Conservation (phyloP, 257 asterid species). For the Gynochthodes officinalis region DNA sequence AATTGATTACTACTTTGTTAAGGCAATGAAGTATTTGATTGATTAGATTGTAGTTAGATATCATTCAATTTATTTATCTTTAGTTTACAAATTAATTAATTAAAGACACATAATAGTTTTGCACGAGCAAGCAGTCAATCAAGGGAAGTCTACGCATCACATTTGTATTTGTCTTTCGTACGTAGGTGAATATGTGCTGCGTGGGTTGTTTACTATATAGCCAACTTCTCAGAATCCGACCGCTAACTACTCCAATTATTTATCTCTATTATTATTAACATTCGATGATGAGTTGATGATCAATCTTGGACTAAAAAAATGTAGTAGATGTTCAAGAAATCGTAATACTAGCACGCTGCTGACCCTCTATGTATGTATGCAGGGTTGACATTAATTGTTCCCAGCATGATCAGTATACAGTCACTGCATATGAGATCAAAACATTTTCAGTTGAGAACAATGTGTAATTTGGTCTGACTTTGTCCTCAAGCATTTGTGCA, state of each 20-base stretch:
- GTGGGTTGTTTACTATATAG: background rate
- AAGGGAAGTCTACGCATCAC: too few species aligned
- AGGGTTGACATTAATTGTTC: too few species aligned
- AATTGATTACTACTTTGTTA: background rate
- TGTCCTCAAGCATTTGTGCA: background rate
- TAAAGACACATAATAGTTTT: too few species aligned
- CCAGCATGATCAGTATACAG: too few species aligned
- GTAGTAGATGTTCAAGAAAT: background rate
- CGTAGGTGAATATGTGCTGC: too few species aligned
- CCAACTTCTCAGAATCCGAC: background rate
- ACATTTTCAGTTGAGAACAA: too few species aligned
- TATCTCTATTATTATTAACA: background rate
- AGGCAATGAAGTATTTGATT: too few species aligned
- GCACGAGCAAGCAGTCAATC: too few species aligned
- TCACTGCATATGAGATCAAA: too few species aligned
- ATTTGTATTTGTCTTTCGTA: background rate
- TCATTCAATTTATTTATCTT: too few species aligned
- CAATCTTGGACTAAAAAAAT: background rate
- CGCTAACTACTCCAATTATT: background rate
- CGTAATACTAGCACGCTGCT: background rate
- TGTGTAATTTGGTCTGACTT: background rate
- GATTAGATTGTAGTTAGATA: background rate
- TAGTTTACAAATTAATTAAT: too few species aligned
- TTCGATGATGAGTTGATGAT: background rate
- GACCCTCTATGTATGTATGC: too few species aligned